phyloP scores from a whole-genome alignment of 1,284 basidiomycete species.

The Sphagnurus paluster region DNA sequence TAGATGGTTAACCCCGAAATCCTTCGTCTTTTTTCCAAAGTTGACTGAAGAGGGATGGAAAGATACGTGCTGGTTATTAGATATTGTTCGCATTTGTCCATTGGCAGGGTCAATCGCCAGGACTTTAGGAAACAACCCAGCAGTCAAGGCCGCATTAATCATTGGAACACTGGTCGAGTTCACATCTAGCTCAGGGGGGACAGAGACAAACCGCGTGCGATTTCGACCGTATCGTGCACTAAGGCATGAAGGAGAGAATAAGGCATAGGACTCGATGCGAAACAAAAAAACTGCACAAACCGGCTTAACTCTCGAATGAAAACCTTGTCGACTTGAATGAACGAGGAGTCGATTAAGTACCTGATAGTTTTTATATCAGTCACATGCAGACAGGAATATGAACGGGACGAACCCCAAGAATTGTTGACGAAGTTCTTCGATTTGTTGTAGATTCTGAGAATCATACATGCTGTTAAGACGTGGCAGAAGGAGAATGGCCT shows the following conservation, averaged over 20 bases:
- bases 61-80: slow-evolving; percentile 82
- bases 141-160: slow-evolving; percentile 81
- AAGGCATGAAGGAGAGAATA: slow-evolving; percentile 1
- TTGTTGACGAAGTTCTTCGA: slow-evolving; percentile 96
- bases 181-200: slow-evolving; percentile 73
- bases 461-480: neutral
- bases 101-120: slow-evolving; percentile 65
- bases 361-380: slow-evolving; percentile 32
- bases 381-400: neutral
- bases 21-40: slow-evolving; percentile 64
- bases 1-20: slow-evolving; percentile 77
- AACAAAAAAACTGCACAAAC: slow-evolving; percentile 41
- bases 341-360: slow-evolving; percentile 85
- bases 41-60: slow-evolving; percentile 96
- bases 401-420: slow-evolving; percentile 65
- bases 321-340: slow-evolving; percentile 71
- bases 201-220: slow-evolving; percentile 73
- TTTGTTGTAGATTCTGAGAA: slow-evolving; percentile 85
- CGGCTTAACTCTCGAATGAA: slow-evolving; percentile 75
- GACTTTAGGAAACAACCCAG: slow-evolving; percentile 93
- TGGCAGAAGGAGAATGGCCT: neutral
- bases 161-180: slow-evolving; percentile 69
- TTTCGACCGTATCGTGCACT: slow-evolving; percentile 79
- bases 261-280: neutral
- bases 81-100: slow-evolving; percentile 75